Percentiles rank a stretch among this genome's conserved stretches.
Conservation (phyloP, 1,139 yeast species). For the Waltiozyma sp. region DNA sequence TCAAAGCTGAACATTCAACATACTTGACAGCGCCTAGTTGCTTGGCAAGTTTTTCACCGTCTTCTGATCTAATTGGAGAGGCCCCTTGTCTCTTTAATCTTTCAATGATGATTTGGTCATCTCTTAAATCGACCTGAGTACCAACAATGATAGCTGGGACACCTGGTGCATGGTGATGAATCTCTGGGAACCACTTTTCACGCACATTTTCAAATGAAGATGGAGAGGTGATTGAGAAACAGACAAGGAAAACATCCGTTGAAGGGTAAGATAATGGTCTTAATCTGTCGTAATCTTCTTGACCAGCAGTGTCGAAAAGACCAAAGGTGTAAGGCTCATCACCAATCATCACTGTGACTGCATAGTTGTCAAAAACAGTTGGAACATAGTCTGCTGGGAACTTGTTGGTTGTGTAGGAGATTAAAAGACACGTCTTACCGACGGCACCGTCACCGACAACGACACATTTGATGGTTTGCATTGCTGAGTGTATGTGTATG, state of each 20-base stretch:
- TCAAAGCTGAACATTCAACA: constrained; percentile 95
- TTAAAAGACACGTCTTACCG: constrained; percentile 82
- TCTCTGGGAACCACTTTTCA: constrained; percentile 98
- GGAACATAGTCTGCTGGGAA: constrained; percentile 88
- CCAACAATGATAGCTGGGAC: constrained; percentile 95
- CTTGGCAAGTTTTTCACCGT: constrained; percentile 87
- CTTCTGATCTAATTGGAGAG: constrained; percentile 74
- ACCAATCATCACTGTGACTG: constrained; percentile 96
- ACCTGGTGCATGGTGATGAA: constrained; percentile 95
- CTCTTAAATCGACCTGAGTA: constrained; percentile 89
- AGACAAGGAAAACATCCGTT: constrained; percentile 89
- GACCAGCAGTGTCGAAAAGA: constrained; percentile 96
- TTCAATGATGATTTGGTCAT: constrained; percentile 82
- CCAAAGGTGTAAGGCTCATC: constrained; percentile 97
- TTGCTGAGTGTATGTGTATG: constrained; percentile 17
- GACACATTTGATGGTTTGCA: constrained; percentile 91
- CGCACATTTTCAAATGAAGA: constrained; percentile 97
- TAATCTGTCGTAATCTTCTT: constrained; percentile 94
- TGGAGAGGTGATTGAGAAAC: constrained; percentile 92
- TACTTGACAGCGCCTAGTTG: constrained; percentile 92
- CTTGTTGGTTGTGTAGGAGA: constrained; percentile 80
- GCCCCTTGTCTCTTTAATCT: constrained; percentile 85
- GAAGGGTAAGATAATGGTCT: constrained; percentile 96
- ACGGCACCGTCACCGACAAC: constrained; percentile 99
- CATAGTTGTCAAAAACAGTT: constrained; percentile 90